Evolutionary conservation across 306 rosid genomes (phyloP).

Genomic region (Vigna nakashimae): DNA sequence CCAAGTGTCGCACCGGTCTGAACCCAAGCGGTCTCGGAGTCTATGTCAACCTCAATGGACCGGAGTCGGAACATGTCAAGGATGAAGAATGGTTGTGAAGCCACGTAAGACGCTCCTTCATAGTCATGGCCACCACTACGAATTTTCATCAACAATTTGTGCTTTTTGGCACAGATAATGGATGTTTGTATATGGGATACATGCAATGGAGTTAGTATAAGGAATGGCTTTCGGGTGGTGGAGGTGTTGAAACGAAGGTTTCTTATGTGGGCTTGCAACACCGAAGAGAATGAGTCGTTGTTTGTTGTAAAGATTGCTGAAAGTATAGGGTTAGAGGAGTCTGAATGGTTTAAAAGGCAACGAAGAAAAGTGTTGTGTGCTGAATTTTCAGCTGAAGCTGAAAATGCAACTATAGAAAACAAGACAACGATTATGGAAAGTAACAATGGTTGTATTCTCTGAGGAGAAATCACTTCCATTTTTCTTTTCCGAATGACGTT

Average conservation of each 20-base stretch:
- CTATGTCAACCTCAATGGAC: conserved; percentile 52
- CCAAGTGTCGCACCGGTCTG: conserved; percentile 73
- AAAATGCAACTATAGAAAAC: neutral
- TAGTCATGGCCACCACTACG: conserved; percentile 81
- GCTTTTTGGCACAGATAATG: conserved; percentile 56
- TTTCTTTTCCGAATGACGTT: neutral
- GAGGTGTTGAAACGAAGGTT: conserved; percentile 72
- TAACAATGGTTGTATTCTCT: neutral
- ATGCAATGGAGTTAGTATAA: conserved; percentile 69
- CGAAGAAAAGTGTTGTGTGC: conserved; percentile 46
- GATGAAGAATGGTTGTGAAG: conserved; percentile 63
- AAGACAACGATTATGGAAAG: conserved; percentile 8
- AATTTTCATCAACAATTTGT: conserved; percentile 65
- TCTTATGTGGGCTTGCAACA: conserved; percentile 56
- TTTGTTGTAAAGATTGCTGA: conserved; percentile 58
- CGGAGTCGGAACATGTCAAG: conserved; percentile 76
- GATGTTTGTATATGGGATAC: conserved; percentile 65
- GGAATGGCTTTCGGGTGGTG: conserved; percentile 58
- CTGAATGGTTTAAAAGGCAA: conserved; percentile 58
- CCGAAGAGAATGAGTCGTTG: conserved; percentile 57
- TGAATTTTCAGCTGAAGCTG: conserved; percentile 32
- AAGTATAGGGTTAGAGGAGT: conserved; percentile 59
- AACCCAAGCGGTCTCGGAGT: conserved; percentile 64
- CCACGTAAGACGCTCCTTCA: conserved; percentile 66
- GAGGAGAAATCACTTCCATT: conserved; percentile 28